Percentiles rank a stretch among this genome's conserved stretches.
Evolutionary conservation across 2,329 filamentous ascomycete genomes (phyloP).

Genomic region (Colletotrichum truncatum): DNA sequence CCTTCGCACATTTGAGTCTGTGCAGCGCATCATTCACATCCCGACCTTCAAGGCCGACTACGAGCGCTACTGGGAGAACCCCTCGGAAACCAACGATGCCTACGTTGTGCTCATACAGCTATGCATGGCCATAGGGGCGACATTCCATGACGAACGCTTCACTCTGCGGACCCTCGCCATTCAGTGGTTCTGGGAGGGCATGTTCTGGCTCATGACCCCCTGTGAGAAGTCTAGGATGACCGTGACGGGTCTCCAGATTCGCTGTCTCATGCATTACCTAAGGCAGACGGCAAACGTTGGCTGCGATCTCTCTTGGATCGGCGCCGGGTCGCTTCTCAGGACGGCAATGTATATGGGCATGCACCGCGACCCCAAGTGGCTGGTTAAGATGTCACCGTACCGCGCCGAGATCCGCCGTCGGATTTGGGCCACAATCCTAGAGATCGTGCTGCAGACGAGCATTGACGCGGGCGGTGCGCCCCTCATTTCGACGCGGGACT

Average conservation of each 20-base stretch:
- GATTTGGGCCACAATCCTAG: slow-evolving; percentile 65
- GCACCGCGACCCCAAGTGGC: slow-evolving; percentile 62
- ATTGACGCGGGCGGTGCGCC: slow-evolving; percentile 61
- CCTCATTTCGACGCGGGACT: slow-evolving; percentile 55
- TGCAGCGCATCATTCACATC: slow-evolving; percentile 65
- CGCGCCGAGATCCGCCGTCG: slow-evolving; percentile 63
- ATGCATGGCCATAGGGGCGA: slow-evolving; percentile 60
- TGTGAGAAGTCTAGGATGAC: slow-evolving; percentile 59
- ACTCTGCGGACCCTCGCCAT: slow-evolving; percentile 52
- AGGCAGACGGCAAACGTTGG: slow-evolving; percentile 56
- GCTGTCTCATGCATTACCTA: slow-evolving; percentile 60
- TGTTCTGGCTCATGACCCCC: slow-evolving; percentile 58
- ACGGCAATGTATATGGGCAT: slow-evolving; percentile 67
- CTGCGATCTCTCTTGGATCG: slow-evolving; percentile 62
- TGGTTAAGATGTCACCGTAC: slow-evolving; percentile 56
- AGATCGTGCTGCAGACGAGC: slow-evolving; percentile 61
- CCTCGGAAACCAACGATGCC: slow-evolving; percentile 45
- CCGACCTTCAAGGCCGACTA: slow-evolving; percentile 67
- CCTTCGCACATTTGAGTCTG: slow-evolving; percentile 64
- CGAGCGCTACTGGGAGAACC: slow-evolving; percentile 56
- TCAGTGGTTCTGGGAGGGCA: slow-evolving; percentile 63
- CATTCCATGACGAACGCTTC: slow-evolving; percentile 55
- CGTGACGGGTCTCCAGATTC: slow-evolving; percentile 58
- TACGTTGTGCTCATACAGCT: slow-evolving; percentile 65
- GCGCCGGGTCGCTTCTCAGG: slow-evolving; percentile 58